These are phyloP conservation scores for Penicillium lagena DNA, from an alignment of 495 filamentous ascomycete genomes.

Conservation along the genomic window DNA sequence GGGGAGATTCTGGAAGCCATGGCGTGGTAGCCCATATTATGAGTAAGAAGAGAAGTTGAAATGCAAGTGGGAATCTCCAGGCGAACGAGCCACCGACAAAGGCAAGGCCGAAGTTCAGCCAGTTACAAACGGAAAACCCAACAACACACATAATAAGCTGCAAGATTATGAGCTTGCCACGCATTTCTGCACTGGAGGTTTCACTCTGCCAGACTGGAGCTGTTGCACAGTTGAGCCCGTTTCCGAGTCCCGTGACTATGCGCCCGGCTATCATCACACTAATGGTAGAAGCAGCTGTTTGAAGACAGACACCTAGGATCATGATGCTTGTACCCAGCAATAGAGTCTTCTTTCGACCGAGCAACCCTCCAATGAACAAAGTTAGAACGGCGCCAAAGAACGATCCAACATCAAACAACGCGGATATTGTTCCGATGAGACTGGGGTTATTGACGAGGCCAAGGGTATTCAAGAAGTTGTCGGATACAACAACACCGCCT, in stretches of 20 bases:
- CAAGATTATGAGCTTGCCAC: slow-evolving; percentile 49
- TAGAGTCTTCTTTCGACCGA: too few species aligned
- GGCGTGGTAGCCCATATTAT: slow-evolving; percentile 34
- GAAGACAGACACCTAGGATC: too few species aligned
- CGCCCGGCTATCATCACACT: too few species aligned
- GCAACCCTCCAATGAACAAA: too few species aligned
- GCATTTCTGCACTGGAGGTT: slow-evolving; percentile 44
- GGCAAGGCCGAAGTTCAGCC: slow-evolving; percentile 2
- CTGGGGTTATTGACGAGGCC: too few species aligned
- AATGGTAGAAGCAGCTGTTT: too few species aligned
- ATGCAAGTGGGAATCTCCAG: slow-evolving; percentile 39
- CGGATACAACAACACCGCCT: too few species aligned
- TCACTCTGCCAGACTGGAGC: slow-evolving; percentile 56
- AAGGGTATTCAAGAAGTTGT: too few species aligned
- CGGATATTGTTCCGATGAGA: too few species aligned
- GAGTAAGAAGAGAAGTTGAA: slow-evolving; percentile 43
- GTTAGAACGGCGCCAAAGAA: too few species aligned
- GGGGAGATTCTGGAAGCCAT: slow-evolving; percentile 38
- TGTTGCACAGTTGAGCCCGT: slow-evolving; percentile 31
- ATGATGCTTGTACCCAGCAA: too few species aligned
- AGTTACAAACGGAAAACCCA: slow-evolving; percentile 10
- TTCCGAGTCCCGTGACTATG: background rate
- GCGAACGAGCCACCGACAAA: slow-evolving; percentile 36
- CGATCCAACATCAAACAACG: too few species aligned
- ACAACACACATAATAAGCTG: slow-evolving; percentile 52